phyloP scores from a whole-genome alignment of 345 rosid species.

The Lepidium africanum region DNA sequence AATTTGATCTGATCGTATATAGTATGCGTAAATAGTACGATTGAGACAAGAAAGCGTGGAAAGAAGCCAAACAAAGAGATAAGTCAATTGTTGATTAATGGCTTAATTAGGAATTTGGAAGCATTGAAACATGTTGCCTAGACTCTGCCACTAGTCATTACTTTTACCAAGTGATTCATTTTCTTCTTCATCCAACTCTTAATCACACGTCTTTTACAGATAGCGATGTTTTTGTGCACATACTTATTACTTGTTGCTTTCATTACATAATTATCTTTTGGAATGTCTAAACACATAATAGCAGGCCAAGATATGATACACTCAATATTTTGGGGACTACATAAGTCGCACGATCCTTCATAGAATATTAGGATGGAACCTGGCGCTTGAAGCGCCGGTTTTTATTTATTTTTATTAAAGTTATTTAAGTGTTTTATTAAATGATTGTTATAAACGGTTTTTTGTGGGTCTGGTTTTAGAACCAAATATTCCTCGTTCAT shows the following conservation, averaged over 20 bases:
- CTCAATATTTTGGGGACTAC: background rate
- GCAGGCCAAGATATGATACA: background rate
- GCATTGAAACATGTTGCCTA: background rate
- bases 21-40: background rate
- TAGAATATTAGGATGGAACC: too few relatives aligned
- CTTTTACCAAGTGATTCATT: slow-evolving; percentile 10
- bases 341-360: background rate
- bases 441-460: too few relatives aligned
- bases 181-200: background rate
- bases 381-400: too few relatives aligned
- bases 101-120: background rate
- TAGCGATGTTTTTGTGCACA: background rate
- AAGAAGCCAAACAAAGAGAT: background rate
- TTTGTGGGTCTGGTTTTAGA: too few relatives aligned
- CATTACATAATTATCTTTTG: background rate
- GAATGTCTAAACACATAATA: background rate
- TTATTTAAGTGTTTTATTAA: too few relatives aligned
- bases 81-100: background rate
- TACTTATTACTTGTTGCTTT: background rate
- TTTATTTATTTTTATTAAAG: too few relatives aligned
- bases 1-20: background rate
- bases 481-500: too few relatives aligned
- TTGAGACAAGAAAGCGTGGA: background rate
- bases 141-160: slow-evolving; percentile 9
- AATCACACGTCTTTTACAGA: slow-evolving; percentile 14